Conservation (phyloP, 192 early-diverging fungal genomes). For the Mortierella claussenii region DNA sequence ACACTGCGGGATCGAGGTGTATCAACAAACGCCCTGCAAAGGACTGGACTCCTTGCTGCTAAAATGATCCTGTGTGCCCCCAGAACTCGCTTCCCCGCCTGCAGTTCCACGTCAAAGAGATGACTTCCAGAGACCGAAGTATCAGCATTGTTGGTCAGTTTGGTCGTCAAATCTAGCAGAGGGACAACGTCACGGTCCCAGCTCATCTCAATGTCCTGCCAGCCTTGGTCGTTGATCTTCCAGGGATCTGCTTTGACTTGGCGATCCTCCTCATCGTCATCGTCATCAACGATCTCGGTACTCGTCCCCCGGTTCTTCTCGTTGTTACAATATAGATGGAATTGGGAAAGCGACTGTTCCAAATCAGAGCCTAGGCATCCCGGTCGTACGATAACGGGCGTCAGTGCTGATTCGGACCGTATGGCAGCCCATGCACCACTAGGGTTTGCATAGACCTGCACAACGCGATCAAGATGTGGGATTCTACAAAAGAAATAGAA, state of each 20-base stretch:
- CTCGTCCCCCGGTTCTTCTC: constrained; percentile 28
- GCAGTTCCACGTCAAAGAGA: constrained; percentile 58
- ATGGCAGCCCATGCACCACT: constrained; percentile 74
- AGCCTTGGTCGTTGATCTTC: constrained; percentile 29
- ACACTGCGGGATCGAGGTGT: neutral
- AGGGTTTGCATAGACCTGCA: constrained; percentile 65
- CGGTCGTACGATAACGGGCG: constrained; percentile 18
- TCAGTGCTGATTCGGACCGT: constrained; percentile 60
- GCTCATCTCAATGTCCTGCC: constrained; percentile 41
- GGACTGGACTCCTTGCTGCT: constrained; percentile 51
- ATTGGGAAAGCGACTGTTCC: constrained; percentile 49
- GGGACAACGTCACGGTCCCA: constrained; percentile 49
- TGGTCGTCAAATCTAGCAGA: constrained; percentile 5
- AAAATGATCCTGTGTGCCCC: constrained; percentile 63
- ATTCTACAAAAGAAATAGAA: constrained; percentile 25
- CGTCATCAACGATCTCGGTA: neutral
- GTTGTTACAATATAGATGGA: constrained; percentile 38
- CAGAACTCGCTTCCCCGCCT: constrained; percentile 47
- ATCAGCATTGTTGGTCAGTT: neutral
- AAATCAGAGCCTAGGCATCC: constrained; percentile 51
- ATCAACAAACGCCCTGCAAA: constrained; percentile 41
- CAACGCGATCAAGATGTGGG: constrained; percentile 68
- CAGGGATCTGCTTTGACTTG: constrained; percentile 17
- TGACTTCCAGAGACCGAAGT: constrained; percentile 41
- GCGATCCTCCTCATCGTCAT: constrained; percentile 28